Conservation (phyloP, 148 eudicot genomes). For the Cornus controversa region DNA sequence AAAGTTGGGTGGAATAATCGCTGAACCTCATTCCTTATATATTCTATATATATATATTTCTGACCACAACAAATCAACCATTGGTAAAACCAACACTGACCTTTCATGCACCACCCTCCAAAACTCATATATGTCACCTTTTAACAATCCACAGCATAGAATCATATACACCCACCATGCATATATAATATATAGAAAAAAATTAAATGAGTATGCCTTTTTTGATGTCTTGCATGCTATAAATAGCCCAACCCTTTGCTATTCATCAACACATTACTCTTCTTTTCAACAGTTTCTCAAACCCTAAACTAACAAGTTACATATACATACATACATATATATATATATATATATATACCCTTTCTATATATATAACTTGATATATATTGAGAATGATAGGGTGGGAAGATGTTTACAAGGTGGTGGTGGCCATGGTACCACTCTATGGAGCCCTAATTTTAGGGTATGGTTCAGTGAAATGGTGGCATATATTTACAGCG, state of each 20-base stretch:
- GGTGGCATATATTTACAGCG: slow-evolving; percentile 61
- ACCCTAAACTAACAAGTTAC: too few species aligned
- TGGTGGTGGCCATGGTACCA: slow-evolving; percentile 69
- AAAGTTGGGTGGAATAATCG: slow-evolving; percentile 19
- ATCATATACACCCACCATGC: background rate
- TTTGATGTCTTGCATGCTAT: too few species aligned
- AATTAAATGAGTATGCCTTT: too few species aligned
- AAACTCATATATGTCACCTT: background rate
- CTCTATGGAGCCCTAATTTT: slow-evolving; percentile 66
- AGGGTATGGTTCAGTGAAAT: slow-evolving; percentile 72
- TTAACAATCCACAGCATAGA: background rate
- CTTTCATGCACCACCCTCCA: background rate
- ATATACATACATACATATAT: too few species aligned
- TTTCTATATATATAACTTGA: too few species aligned
- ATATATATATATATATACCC: too few species aligned
- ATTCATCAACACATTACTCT: background rate
- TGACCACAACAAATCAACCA: background rate
- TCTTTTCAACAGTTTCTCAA: background rate
- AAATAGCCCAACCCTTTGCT: background rate
- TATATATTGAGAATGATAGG: slow-evolving; percentile 51
- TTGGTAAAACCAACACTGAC: background rate
- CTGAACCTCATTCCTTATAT: slow-evolving; percentile 20
- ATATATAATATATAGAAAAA: background rate
- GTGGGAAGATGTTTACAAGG: slow-evolving; percentile 75
- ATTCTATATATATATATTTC: slow-evolving; percentile 8